A percentile compares a stretch with the other conserved stretches of the same genome.
phyloP scores from a whole-genome alignment of 2,329 filamentous ascomycete genomes.

The Ceratocystiopsis brevicomis region DNA sequence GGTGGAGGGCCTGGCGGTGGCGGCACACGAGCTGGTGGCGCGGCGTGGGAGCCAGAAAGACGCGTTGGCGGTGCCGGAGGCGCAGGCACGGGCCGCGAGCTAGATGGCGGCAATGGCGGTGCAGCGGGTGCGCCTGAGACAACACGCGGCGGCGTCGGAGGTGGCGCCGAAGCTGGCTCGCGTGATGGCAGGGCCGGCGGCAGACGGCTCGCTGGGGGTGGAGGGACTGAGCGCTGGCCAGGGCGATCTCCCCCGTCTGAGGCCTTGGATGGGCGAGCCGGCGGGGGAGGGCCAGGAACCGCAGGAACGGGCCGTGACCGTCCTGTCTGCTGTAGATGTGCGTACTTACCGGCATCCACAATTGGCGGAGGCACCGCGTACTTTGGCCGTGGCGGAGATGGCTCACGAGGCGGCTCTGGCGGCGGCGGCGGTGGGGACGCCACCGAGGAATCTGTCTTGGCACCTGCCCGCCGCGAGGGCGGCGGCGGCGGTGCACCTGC shows the following conservation, averaged over 20 bases:
- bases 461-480: constrained; percentile 34
- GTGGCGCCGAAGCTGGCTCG: constrained; percentile 28
- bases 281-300: constrained; percentile 44
- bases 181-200: constrained; percentile 1
- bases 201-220: constrained; percentile 54
- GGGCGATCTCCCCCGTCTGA: constrained; percentile 34
- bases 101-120: constrained; percentile 29
- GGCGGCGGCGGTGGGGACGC: constrained; percentile 16
- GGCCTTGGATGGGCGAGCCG: constrained; percentile 50
- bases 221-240: constrained; percentile 14
- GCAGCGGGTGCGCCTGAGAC: constrained; percentile 20
- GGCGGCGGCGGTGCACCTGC: constrained; percentile 34
- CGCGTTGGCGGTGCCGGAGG: constrained; percentile 22
- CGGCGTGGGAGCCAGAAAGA: constrained; percentile 15
- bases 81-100: constrained; percentile 32
- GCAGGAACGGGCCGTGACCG: constrained; percentile 19
- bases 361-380: constrained; percentile 80
- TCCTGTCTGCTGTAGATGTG: constrained; percentile 30
- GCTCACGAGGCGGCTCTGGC: constrained; percentile 46
- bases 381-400: constrained; percentile 48
- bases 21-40: constrained; percentile 17
- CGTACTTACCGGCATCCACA: constrained; percentile 77
- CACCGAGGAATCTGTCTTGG: constrained; percentile 25
- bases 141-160: constrained; percentile 40
- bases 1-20: constrained; percentile 13